Conservation (phyloP, 768 basidiomycete species). For the Cystofilobasidium bisporidii region DNA sequence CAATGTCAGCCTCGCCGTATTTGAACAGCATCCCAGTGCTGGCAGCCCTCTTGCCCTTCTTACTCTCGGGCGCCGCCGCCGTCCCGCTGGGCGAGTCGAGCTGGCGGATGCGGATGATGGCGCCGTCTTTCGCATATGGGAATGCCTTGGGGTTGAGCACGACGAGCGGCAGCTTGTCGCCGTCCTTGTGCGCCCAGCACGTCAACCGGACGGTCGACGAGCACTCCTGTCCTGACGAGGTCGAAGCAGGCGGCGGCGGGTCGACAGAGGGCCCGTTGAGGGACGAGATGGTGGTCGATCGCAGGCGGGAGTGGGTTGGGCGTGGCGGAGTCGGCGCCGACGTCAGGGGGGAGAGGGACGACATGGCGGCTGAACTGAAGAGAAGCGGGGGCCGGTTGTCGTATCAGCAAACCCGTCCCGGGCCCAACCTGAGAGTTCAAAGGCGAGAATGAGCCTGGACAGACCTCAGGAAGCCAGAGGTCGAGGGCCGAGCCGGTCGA, state of each 20-base stretch:
- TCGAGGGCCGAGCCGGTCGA: no score
- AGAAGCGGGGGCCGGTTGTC: no score
- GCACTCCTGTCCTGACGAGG: background rate
- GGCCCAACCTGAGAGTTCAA: no score
- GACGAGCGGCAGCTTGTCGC: constrained; percentile 12
- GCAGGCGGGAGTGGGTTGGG: background rate
- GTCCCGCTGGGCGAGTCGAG: constrained; percentile 2
- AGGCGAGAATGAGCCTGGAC: no score
- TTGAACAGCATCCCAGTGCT: constrained; percentile 7
- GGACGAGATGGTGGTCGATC: constrained; percentile 1
- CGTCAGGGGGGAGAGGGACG: background rate
- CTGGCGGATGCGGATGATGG: constrained; percentile 14
- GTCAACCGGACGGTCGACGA: background rate
- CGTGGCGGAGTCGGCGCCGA: background rate
- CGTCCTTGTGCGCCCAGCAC: constrained; percentile 13
- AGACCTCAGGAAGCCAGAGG: no score
- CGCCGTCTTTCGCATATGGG: constrained; percentile 19
- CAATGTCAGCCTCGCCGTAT: constrained; percentile 4
- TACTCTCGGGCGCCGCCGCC: background rate
- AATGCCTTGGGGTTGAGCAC: constrained; percentile 22
- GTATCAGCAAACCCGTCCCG: no score
- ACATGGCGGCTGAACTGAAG: background rate
- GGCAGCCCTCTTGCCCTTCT: background rate
- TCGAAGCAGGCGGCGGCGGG: background rate
- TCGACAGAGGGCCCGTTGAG: background rate